Evolutionary conservation across 176 grass and related monocot genomes (phyloP).

Genomic region (Bothriochloa decipiens): DNA sequence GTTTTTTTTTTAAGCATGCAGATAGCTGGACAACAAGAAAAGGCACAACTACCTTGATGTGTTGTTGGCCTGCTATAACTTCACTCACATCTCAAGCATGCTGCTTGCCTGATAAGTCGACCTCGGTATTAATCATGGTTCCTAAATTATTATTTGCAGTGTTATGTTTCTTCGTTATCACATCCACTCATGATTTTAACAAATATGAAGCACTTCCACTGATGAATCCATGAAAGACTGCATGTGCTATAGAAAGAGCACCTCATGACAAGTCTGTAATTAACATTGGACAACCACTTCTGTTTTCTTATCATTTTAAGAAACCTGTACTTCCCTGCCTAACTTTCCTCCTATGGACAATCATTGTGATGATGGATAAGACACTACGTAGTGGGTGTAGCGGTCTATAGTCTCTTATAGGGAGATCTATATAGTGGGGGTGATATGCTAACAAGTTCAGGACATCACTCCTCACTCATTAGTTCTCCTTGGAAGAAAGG

Average conservation of each 20-base stretch:
- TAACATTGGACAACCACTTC: neutral
- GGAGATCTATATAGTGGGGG: slow-evolving; percentile 31
- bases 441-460: slow-evolving; percentile 11
- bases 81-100: slow-evolving; percentile 18
- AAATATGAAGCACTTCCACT: neutral
- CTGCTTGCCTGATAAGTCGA: slow-evolving; percentile 44
- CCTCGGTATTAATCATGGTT: slow-evolving; percentile 33
- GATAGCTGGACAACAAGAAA: slow-evolving; percentile 10
- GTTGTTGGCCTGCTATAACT: slow-evolving; percentile 8
- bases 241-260: slow-evolving; percentile 17
- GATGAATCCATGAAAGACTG: neutral
- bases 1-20: neutral
- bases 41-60: neutral
- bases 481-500: slow-evolving; percentile 25
- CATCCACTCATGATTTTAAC: slow-evolving; percentile 20
- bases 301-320: neutral
- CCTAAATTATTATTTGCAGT: slow-evolving; percentile 12
- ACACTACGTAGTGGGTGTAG: neutral
- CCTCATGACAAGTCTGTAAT: slow-evolving; percentile 20
- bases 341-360: slow-evolving; percentile 24
- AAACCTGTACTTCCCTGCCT: slow-evolving; percentile 37
- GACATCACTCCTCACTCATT: slow-evolving; percentile 1
- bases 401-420: neutral
- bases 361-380: neutral
- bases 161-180: slow-evolving; percentile 26